Conservation (phyloP, 768 basidiomycete species). For the Psilocybe azurescens region DNA sequence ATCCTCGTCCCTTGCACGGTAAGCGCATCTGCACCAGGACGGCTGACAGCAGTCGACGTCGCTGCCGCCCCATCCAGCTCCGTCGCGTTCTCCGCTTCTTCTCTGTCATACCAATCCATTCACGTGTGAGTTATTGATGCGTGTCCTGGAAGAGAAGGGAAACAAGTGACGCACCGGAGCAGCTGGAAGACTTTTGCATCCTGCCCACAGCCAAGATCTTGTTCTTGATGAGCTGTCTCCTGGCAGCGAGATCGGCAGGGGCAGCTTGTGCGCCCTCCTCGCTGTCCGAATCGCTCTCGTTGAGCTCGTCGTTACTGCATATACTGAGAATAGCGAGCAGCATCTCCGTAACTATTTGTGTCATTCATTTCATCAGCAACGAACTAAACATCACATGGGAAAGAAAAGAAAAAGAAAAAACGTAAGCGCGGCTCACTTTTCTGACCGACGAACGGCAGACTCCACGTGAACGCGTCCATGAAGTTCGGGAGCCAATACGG, state of each 20-base stretch:
- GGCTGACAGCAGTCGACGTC: conserved; percentile 31
- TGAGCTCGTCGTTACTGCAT: conserved; percentile 92
- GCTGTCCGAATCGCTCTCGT: conserved; percentile 52
- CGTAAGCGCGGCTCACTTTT: conserved; percentile 90
- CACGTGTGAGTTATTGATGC: too few species aligned
- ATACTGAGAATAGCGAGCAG: conserved; percentile 92
- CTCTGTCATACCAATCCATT: too few species aligned
- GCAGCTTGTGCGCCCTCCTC: conserved; percentile 42
- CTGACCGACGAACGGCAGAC: conserved; percentile 93
- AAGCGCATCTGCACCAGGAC: conserved; percentile 58
- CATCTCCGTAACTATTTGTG: conserved; percentile 98
- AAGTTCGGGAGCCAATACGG: conserved; percentile 98
- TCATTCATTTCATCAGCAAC: neutral
- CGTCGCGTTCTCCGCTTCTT: conserved; percentile 80
- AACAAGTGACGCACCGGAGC: conserved; percentile 68
- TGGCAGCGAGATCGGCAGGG: conserved; percentile 60
- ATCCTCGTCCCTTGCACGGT: conserved; percentile 66
- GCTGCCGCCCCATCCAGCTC: conserved; percentile 53
- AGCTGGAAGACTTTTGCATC: conserved; percentile 97
- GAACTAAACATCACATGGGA: conserved; percentile 22
- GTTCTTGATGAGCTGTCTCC: conserved; percentile 92
- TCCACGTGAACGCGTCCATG: conserved; percentile 99
- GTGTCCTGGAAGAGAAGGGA: too few species aligned
- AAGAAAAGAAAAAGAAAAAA: conserved; percentile 15
- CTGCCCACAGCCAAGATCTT: conserved; percentile 98